A percentile compares a stretch with the other conserved stretches of the same genome.
Evolutionary conservation across 768 basidiomycete genomes (phyloP).

Genomic region (Boletus patriciae): DNA sequence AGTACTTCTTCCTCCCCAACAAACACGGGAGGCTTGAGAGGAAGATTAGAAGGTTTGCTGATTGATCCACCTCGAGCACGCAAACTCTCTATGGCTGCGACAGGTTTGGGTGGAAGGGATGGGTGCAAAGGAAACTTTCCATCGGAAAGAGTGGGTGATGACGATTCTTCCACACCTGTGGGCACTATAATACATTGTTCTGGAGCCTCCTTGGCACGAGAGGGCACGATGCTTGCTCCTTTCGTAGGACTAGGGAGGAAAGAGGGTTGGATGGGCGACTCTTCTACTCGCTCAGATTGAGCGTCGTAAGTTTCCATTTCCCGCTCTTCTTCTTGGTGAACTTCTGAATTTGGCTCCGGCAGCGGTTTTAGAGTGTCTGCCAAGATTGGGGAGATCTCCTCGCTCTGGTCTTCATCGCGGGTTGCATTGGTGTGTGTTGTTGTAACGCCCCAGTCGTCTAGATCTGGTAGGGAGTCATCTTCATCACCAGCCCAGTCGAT

Average conservation of each 20-base stretch:
- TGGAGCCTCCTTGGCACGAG: constrained; percentile 8
- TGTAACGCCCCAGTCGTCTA: constrained; percentile 82
- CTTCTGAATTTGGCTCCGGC: constrained; percentile 45
- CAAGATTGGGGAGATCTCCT: constrained; percentile 66
- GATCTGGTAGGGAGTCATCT: constrained; percentile 74
- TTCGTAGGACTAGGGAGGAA: constrained; percentile 5
- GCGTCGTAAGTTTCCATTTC: constrained; percentile 23
- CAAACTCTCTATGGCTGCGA: constrained; percentile 22
- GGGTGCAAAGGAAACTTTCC: constrained; percentile 39
- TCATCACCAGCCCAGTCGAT: constrained; percentile 91
- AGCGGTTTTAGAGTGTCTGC: constrained; percentile 62
- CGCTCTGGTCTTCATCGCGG: constrained; percentile 31
- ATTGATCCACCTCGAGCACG: constrained; percentile 12
- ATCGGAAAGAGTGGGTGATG: constrained; percentile 10
- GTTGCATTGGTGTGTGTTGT: constrained; percentile 37
- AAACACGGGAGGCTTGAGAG: constrained; percentile 8
- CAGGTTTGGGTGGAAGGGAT: constrained; percentile 50
- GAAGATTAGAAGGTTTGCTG: constrained; percentile 14
- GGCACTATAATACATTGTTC: constrained; percentile 23
- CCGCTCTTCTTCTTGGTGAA: constrained; percentile 18
- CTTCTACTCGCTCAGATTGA: constrained; percentile 5
- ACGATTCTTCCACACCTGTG: constrained; percentile 5
- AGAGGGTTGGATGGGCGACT: constrained; percentile 10
- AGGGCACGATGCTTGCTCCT: background rate
- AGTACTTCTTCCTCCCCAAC: constrained; percentile 15